Evolutionary conservation across 1,284 basidiomycete species (phyloP), one percentile per base, ranked within the genome.

Genomic region (Taiwanofungus camphoratus): DNA sequence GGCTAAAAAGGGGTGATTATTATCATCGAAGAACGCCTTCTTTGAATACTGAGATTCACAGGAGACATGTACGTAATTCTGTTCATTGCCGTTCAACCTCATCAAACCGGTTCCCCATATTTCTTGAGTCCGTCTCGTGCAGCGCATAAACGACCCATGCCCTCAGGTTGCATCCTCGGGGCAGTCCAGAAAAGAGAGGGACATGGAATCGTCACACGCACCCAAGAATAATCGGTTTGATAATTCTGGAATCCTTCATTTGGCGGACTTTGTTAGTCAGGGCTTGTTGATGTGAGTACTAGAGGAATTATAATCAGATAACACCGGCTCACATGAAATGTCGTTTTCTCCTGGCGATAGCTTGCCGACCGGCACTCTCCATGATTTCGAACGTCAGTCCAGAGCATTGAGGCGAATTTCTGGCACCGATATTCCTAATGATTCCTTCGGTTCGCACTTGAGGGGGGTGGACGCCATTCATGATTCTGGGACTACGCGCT

Each of bases 1-100:
- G 63, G 56, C 70, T 71, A 72, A 75, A 68, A n/a, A 69, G 61
- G 61, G 66, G 67, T 63, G 69, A 68, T 74, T 77, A 76, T 78
- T 77, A 78, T 76, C 73, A 69, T 61, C 52, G 62, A 64, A 65
- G 68, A 68, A 73, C 71, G 69, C 65, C 55, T 65, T 70, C 50
- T 46, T 54, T 51, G 57, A 46, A 51, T 52, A 55, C 51, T 42
- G 49, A 45, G 50, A 48, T 52, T 52, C 46, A 42, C 46, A 48
- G 42, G 47, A 36, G 48, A 51, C 42, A 37, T 42, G 74, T 76
- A 80, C 78, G 78, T 80, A 79, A 79, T 71, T 53, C 47, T 55
- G 51, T 52, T 52, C 31, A 42, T 40, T 33, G 39, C 38, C 35
- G 36, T 42, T 27, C 41, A 32, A 42, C 30, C 36, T 39, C 39